Conservation (phyloP, 192 early-diverging fungal species). For the Backusella macrospora region DNA sequence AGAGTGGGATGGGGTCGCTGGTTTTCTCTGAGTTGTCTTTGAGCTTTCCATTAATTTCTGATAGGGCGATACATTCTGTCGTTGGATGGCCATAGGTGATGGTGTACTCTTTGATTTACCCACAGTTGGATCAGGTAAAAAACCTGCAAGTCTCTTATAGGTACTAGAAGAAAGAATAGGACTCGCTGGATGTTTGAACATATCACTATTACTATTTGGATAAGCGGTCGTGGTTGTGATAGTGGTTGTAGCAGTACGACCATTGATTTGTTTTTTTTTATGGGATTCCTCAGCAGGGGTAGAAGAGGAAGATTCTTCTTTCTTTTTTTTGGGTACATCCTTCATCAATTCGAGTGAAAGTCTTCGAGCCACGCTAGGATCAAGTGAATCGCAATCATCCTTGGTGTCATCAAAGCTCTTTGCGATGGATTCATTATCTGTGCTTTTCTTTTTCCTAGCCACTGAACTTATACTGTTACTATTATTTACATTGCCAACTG, state of each 20-base stretch:
- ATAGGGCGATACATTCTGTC: neutral
- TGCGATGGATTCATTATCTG: neutral
- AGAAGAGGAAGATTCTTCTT: neutral
- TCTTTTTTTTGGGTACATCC: slow-evolving; percentile 23
- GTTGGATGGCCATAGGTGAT: slow-evolving; percentile 9
- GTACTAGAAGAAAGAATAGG: slow-evolving; percentile 18
- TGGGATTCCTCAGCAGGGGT: neutral
- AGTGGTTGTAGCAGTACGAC: neutral
- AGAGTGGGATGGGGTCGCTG: neutral
- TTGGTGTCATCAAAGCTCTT: slow-evolving; percentile 4
- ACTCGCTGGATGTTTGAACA: neutral
- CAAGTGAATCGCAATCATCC: slow-evolving; percentile 5
- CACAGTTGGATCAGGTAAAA: slow-evolving; percentile 15
- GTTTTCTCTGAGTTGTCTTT: neutral
- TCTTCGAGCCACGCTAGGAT: slow-evolving; percentile 35
- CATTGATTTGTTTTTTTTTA: neutral
- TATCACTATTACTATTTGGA: neutral
- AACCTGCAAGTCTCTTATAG: slow-evolving; percentile 16
- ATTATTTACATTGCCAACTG: neutral
- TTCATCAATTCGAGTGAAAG: slow-evolving; percentile 41
- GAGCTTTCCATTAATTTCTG: slow-evolving; percentile 13
- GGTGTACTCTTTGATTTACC: slow-evolving; percentile 34
- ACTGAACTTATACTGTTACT: neutral
- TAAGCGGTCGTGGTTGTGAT: neutral
- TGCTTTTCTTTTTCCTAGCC: neutral